Conservation (phyloP, 2,329 filamentous ascomycete species). For the Xylariaceae sp. region DNA sequence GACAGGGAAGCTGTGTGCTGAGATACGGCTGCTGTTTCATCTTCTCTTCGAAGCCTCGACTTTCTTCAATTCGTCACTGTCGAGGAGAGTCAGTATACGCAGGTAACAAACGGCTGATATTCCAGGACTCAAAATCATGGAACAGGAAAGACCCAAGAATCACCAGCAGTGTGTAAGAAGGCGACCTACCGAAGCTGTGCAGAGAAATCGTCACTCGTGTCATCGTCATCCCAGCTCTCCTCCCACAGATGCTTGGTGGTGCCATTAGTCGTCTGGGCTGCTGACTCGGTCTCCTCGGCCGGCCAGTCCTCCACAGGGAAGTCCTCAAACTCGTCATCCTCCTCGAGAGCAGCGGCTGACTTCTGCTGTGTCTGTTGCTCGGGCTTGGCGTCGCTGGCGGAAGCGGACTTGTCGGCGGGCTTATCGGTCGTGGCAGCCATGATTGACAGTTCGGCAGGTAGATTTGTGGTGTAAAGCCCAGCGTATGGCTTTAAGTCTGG, state of each 20-base stretch:
- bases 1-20: too few relatives aligned
- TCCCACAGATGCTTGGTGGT: slow-evolving; percentile 85
- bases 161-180: background rate
- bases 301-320: slow-evolving; percentile 98
- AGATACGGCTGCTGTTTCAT: slow-evolving; percentile 30
- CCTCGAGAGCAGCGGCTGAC: slow-evolving; percentile 69
- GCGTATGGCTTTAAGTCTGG: background rate
- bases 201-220: slow-evolving; percentile 94
- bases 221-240: slow-evolving; percentile 99
- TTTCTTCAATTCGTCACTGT: slow-evolving; percentile 89
- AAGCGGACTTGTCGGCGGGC: slow-evolving; percentile 35
- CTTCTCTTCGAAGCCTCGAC: slow-evolving; percentile 72
- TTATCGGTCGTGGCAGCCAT: slow-evolving; percentile 27
- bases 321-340: slow-evolving; percentile 99
- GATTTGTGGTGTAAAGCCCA: background rate
- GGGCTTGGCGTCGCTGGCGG: slow-evolving; percentile 40
- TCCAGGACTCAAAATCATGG: too few relatives aligned
- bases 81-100: background rate
- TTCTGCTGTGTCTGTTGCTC: slow-evolving; percentile 55
- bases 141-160: too few relatives aligned
- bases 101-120: too few relatives aligned
- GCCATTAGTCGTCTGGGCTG: slow-evolving; percentile 40
- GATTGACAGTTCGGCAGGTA: slow-evolving; percentile 1
- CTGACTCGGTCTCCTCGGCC: slow-evolving; percentile 83
- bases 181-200: slow-evolving; percentile 79